phyloP scores from a whole-genome alignment of 305 asterid species.

The Solanum hybrid region DNA sequence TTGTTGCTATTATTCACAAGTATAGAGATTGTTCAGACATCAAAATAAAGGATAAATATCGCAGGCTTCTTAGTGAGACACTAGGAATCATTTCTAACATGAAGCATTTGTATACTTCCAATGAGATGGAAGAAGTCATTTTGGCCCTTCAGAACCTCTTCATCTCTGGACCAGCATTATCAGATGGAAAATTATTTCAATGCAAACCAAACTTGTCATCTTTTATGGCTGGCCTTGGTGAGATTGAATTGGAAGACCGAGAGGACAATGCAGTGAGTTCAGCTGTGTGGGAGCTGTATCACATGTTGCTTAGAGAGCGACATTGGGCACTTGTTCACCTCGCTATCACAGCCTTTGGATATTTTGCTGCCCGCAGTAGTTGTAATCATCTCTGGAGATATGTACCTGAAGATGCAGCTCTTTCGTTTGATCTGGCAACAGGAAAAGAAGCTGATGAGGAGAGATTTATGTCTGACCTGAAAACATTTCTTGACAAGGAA shows the following conservation, averaged over 20 bases:
- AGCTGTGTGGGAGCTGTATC: conserved; percentile 78
- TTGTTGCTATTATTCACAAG: conserved; percentile 46
- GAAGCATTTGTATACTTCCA: conserved; percentile 56
- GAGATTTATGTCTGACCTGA: conserved; percentile 77
- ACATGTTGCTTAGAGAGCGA: conserved; percentile 58
- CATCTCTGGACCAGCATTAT: conserved; percentile 35
- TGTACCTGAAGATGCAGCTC: conserved; percentile 87
- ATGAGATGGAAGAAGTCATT: conserved; percentile 70
- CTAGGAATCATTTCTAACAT: conserved; percentile 56
- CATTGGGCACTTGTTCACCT: conserved; percentile 93
- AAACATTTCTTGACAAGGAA: conserved; percentile 76
- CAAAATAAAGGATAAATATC: conserved; percentile 29
- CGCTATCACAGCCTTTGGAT: conserved; percentile 64
- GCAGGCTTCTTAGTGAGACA: conserved; percentile 63
- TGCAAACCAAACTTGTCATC: conserved; percentile 74
- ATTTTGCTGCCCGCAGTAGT: conserved; percentile 70
- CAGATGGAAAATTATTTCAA: conserved; percentile 34
- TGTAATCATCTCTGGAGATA: conserved; percentile 88
- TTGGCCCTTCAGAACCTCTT: conserved; percentile 74
- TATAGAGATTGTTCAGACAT: conserved; percentile 42
- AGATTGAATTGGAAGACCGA: conserved; percentile 42
- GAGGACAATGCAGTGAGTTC: conserved; percentile 44
- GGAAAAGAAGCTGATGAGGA: conserved; percentile 68
- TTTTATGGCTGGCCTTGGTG: conserved; percentile 84
- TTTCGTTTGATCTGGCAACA: conserved; percentile 59